Evolutionary conservation across 2,329 filamentous ascomycete genomes (phyloP), one percentile per base, ranked within the genome.

Genomic region (Fusarium oxysporum): DNA sequence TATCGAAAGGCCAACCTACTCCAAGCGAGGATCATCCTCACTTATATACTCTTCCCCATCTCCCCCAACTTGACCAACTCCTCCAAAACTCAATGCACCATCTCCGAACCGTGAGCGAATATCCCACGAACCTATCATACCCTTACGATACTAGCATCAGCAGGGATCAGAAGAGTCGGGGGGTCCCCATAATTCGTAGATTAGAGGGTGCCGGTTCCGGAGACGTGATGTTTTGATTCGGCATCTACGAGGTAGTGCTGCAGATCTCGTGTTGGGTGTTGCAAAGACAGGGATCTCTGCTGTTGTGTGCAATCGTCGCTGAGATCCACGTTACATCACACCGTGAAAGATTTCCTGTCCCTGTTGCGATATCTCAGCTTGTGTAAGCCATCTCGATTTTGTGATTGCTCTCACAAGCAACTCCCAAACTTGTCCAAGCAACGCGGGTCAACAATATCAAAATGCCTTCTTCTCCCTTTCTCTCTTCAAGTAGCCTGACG

Each of bases 21-120:
- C 23, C 32, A 40, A 35, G 43, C 23, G 61, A 32, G 64, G 53
- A 37, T 45, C 38, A 54, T 33, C 13, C 41, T 45, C 41, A 28
- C 12, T 70, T 53, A 74, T 76, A 76, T 76, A 76, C 57, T 45
- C 37, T 35, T 43, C 44, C 38, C 56, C 41, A 45, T 32, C n/a
- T 38, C 50, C 45, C 40, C 37, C 30, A 65, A 64, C 69, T 56
- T 71, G 56, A 76, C 53, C 62, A 73, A 68, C 63, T 40, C 33
- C 50, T 40, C 50, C 50, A 54, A 54, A 54, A 75, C 65, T 61
- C 17, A 62, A 45, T 51, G 30, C 16, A 56, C 32, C 35, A 71
- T 76, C 74, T 32, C 74, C 74, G 72, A 76, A 65, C 57, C 40
- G 57, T 38, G 50, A 72, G 58, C 35, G 37, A 43, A 28, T 25